Evolutionary conservation across 2,329 filamentous ascomycete genomes (phyloP).

Genomic region (Madurella mycetomatis): DNA sequence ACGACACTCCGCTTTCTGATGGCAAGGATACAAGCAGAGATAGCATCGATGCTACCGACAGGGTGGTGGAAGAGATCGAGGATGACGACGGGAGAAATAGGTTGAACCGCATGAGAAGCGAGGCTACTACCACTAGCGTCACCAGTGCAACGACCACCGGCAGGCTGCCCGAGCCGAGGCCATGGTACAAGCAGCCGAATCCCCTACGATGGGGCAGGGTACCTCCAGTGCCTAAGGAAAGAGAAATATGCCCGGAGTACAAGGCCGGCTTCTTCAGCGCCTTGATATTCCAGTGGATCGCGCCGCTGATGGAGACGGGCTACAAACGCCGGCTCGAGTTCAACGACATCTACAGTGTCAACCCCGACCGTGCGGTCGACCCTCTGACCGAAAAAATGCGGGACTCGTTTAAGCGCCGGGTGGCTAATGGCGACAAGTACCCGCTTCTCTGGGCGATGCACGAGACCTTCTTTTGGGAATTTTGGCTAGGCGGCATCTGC

Average conservation of each 20-base stretch:
- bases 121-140: constrained; percentile 51
- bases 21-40: constrained; percentile 7
- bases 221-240: constrained; percentile 52
- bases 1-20: neutral
- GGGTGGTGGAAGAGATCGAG: constrained; percentile 1
- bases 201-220: constrained; percentile 56
- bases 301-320: constrained; percentile 78
- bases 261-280: constrained; percentile 68
- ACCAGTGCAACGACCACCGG: constrained; percentile 38
- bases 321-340: constrained; percentile 79
- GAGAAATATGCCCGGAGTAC: constrained; percentile 61
- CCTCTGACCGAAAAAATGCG: constrained; percentile 63
- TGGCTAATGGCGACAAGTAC: constrained; percentile 62
- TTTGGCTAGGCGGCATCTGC: constrained; percentile 77
- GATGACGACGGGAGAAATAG: constrained; percentile 29
- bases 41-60: constrained; percentile 16
- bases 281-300: constrained; percentile 87
- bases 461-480: constrained; percentile 80
- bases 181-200: constrained; percentile 61
- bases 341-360: constrained; percentile 85
- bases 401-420: constrained; percentile 64
- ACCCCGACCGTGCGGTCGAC: constrained; percentile 71
- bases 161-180: constrained; percentile 40
- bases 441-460: constrained; percentile 77
- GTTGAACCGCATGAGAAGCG: constrained; percentile 44